Percentiles rank a stretch among this genome's conserved stretches.
These are phyloP conservation scores for Fusarium duplospermum DNA, from an alignment of 2,329 filamentous ascomycete species.

Conservation along the genomic window DNA sequence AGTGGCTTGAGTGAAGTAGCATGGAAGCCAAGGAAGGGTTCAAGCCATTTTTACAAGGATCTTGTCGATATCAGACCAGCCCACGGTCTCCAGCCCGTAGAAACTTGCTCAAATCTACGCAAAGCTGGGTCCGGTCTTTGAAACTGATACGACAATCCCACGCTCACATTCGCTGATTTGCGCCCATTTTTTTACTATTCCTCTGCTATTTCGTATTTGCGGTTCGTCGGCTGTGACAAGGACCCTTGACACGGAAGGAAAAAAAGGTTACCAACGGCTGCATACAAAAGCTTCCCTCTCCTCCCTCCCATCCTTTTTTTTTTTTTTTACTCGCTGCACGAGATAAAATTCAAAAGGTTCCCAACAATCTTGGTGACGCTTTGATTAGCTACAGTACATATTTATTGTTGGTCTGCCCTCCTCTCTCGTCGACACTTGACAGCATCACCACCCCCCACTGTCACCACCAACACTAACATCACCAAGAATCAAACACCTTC, in stretches of 20 bases:
- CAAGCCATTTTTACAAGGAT: constrained; percentile 8
- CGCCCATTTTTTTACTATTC: not conserved
- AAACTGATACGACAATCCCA: constrained; percentile 20
- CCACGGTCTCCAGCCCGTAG: constrained; percentile 17
- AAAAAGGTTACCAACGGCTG: not conserved
- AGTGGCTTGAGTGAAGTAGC: too few relatives aligned
- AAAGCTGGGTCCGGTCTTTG: constrained; percentile 7
- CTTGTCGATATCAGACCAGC: constrained; percentile 10
- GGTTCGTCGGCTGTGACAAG: not conserved
- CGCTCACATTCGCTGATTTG: not conserved
- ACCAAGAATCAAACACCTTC: not conserved
- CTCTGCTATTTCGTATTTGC: not conserved
- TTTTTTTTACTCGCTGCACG: not conserved
- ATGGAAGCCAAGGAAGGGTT: not conserved
- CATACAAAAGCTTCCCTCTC: not conserved
- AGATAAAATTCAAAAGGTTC: constrained; percentile 6
- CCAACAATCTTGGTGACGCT: not conserved
- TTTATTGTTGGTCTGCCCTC: not conserved
- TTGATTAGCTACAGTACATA: not conserved
- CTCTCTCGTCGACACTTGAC: not conserved
- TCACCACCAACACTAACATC: not conserved
- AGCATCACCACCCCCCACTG: not conserved
- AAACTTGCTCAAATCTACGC: constrained; percentile 45
- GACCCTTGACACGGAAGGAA: not conserved
- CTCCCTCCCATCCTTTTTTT: not conserved